phyloP scores from a whole-genome alignment of 176 grass and related monocot species.

The Oryza brachyantha region DNA sequence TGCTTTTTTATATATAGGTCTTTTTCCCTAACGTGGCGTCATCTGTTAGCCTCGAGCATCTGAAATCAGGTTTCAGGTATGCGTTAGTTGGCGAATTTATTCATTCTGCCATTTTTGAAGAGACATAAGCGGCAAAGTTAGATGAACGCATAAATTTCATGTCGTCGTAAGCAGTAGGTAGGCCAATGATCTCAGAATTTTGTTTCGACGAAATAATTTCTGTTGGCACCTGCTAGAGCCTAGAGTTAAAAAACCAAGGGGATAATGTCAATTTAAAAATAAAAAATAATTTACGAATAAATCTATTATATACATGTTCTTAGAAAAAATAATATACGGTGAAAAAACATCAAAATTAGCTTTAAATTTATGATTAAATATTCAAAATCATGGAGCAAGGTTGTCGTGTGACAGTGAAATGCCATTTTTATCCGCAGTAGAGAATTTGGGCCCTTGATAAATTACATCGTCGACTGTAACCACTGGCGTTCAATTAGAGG shows the following conservation, averaged over 20 bases:
- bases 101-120: constrained; percentile 1
- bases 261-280: too few species aligned
- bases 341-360: too few species aligned
- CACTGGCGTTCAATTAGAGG: not conserved
- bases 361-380: too few species aligned
- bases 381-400: too few species aligned
- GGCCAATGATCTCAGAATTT: not conserved
- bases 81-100: not conserved
- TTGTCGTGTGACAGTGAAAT: not conserved
- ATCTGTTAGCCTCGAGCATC: not conserved
- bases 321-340: too few species aligned
- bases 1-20: not conserved
- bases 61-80: not conserved
- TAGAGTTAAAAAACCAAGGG: too few species aligned
- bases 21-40: not conserved
- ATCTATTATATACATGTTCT: too few species aligned
- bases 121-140: constrained; percentile 21
- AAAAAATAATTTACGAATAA: too few species aligned
- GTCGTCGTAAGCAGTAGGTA: not conserved
- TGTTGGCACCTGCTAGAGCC: not conserved
- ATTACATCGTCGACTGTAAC: not conserved
- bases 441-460: not conserved
- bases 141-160: constrained; percentile 22
- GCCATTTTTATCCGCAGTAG: not conserved
- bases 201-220: not conserved